Percentiles rank a stretch among this genome's conserved stretches.
These are phyloP conservation scores for Myrica gale DNA, from an alignment of 306 rosid genomes.

Conservation along the genomic window DNA sequence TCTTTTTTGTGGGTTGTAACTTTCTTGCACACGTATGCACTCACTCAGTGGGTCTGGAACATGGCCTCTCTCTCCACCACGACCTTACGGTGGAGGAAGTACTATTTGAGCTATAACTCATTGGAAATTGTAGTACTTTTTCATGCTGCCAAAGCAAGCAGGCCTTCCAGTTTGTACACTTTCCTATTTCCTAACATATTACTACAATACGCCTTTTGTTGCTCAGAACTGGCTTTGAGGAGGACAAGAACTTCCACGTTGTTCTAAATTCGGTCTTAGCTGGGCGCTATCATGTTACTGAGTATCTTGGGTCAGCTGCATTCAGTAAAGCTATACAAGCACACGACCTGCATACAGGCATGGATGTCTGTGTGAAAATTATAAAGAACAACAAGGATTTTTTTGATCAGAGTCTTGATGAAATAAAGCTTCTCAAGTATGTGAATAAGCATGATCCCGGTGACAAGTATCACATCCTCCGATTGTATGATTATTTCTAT, in stretches of 20 bases:
- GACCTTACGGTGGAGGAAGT: too few relatives aligned
- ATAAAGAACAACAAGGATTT: conserved; percentile 99
- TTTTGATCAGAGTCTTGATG: conserved; percentile 99
- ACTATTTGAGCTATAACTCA: too few relatives aligned
- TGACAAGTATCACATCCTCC: conserved; percentile 92
- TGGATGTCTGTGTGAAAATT: conserved; percentile 97
- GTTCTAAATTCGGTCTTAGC: conserved; percentile 92
- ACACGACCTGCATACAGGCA: conserved; percentile 92
- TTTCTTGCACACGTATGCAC: too few relatives aligned
- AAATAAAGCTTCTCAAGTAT: conserved; percentile 97
- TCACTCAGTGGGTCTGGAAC: too few relatives aligned
- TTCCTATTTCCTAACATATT: conserved; percentile 22
- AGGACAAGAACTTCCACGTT: conserved; percentile 98
- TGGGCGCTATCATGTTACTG: conserved; percentile 98
- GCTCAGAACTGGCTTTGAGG: conserved; percentile 97
- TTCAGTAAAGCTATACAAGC: conserved; percentile 99
- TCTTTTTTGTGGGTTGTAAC: background rate
- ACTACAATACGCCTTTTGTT: conserved; percentile 42
- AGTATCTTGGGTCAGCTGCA: conserved; percentile 98
- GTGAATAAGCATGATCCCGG: conserved; percentile 96
- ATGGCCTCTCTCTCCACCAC: too few relatives aligned
- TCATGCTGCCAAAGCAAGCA: conserved; percentile 19
- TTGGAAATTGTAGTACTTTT: conserved; percentile 7
- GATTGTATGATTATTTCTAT: conserved; percentile 94
- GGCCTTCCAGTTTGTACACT: conserved; percentile 6